Base-by-base conservation (phyloP, 2,329 filamentous ascomycete genomes). In the Exophiala alcalophila region DNA sequence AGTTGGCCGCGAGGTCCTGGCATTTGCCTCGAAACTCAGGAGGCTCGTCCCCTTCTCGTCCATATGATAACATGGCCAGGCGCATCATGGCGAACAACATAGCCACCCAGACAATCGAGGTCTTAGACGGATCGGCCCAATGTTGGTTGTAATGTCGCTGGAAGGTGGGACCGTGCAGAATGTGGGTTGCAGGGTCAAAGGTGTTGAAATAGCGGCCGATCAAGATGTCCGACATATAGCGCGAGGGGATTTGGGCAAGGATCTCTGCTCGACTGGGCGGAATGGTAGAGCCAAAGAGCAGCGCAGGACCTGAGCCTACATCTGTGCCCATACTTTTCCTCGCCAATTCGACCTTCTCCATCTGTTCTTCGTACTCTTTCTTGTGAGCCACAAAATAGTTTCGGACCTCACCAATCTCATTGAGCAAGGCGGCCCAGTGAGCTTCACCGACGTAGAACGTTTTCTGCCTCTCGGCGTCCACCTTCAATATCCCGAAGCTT, bases 171-270 rank as follows among this genome's bases (percentile, higher is more conserved):
- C 82, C 82, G 58, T 94, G 87, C 36, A 92, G 77, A 52, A 92
- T 81, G 59, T 80, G 82, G 61, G 78, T 75, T 19, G 76, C 74
- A 10, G 78, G 80, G 54, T 83, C 80, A 54, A 79, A 80, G 19
- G 85, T 91, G 61, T 91, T 91, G 71, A 97, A 96, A 61, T 94
- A 98, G 47, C 91, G 81, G 49, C 83, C 83, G 49, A 95, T 84
- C 12, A 97, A 73, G 16, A 87, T 82, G 57, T 95, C 80, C n/a
- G 92, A 84, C 16, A 81, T 84, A 25, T 85, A 81, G 60, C 89
- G 91, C 0, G 83, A 74, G 2, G 92, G 92, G 28, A 97, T 76
- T 35, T 84, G 81, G 19, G 83, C 78, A 49, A 94, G 77, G 8
- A 97, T 73, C 58, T 97, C 91, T 12, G 77, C 69, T 56, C 86